Conservation (phyloP, 2,329 filamentous ascomycete species). For the Colletotrichum nymphaeae region DNA sequence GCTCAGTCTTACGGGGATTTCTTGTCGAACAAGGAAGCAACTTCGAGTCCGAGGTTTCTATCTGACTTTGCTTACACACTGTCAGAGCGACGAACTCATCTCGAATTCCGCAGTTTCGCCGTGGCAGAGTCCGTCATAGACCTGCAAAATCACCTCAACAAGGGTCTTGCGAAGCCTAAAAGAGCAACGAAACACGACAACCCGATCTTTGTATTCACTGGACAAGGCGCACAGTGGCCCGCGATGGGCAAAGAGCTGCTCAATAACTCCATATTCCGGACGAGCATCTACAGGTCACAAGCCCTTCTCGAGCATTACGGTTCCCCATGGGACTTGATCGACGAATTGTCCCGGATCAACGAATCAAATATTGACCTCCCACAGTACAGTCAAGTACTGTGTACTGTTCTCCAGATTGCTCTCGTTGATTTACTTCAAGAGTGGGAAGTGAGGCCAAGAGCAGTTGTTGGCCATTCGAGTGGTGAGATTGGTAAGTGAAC, state of each 20-base stretch:
- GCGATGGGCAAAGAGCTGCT: slow-evolving; percentile 48
- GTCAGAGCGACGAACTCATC: not conserved
- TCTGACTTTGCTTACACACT: not conserved
- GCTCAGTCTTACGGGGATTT: not conserved
- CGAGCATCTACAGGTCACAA: slow-evolving; percentile 7
- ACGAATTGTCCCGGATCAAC: not conserved
- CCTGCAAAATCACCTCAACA: not conserved
- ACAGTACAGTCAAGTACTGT: slow-evolving; percentile 50
- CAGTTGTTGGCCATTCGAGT: slow-evolving; percentile 13
- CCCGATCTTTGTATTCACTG: slow-evolving; percentile 45
- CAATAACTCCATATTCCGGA: slow-evolving; percentile 23
- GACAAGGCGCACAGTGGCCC: slow-evolving; percentile 51
- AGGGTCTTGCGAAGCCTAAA: not conserved
- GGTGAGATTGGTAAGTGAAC: slow-evolving; percentile 17
- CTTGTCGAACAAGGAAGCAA: slow-evolving; percentile 1
- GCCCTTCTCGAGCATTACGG: slow-evolving; percentile 5
- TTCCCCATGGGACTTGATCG: slow-evolving; percentile 9
- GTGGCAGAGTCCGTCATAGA: slow-evolving; percentile 1
- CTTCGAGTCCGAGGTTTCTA: not conserved
- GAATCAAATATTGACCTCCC: slow-evolving; percentile 7
- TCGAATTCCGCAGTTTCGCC: slow-evolving; percentile 9
- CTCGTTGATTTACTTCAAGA: slow-evolving; percentile 55
- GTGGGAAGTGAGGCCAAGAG: slow-evolving; percentile 48
- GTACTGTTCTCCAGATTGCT: slow-evolving; percentile 59
- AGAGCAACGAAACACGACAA: slow-evolving; percentile 9